These are phyloP conservation scores for Elsinoe australis DNA, from an alignment of 2,329 filamentous ascomycete genomes.

Conservation along the genomic window DNA sequence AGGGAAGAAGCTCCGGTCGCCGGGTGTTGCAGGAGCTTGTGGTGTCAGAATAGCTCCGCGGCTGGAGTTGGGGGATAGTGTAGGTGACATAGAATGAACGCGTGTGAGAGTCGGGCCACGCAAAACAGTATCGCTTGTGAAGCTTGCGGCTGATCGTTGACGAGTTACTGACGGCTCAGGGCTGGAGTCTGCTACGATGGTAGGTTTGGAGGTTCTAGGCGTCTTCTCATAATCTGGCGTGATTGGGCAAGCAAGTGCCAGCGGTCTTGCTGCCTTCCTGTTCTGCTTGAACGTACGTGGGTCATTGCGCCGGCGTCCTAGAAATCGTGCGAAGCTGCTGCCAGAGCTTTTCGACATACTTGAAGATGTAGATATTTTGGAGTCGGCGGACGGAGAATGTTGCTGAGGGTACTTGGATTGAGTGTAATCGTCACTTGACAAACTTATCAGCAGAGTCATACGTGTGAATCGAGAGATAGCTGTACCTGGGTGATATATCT, in stretches of 20 bases:
- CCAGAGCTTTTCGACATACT: background rate
- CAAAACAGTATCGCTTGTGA: background rate
- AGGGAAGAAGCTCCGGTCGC: slow-evolving; percentile 1
- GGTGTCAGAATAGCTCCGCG: background rate
- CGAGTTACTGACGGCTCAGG: background rate
- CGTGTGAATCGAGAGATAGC: background rate
- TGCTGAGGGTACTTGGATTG: background rate
- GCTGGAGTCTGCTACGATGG: slow-evolving; percentile 7
- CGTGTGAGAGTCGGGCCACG: background rate
- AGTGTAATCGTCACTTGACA: too few relatives aligned
- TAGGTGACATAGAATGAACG: background rate
- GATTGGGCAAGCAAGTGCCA: background rate
- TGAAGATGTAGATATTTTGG: slow-evolving; percentile 3
- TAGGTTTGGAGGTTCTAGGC: background rate
- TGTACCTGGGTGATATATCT: background rate
- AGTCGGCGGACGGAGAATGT: slow-evolving; percentile 5
- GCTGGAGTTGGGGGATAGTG: background rate
- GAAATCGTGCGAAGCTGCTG: slow-evolving; percentile 13
- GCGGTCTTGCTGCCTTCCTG: slow-evolving; percentile 5
- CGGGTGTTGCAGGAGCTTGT: background rate
- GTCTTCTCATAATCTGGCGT: background rate
- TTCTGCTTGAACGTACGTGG: slow-evolving; percentile 12
- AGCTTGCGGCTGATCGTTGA: background rate
- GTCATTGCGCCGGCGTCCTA: slow-evolving; percentile 10
- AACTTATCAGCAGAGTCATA: background rate